phyloP scores from a whole-genome alignment of 805 yeast genomes.

The Metschnikowia koreensis region DNA sequence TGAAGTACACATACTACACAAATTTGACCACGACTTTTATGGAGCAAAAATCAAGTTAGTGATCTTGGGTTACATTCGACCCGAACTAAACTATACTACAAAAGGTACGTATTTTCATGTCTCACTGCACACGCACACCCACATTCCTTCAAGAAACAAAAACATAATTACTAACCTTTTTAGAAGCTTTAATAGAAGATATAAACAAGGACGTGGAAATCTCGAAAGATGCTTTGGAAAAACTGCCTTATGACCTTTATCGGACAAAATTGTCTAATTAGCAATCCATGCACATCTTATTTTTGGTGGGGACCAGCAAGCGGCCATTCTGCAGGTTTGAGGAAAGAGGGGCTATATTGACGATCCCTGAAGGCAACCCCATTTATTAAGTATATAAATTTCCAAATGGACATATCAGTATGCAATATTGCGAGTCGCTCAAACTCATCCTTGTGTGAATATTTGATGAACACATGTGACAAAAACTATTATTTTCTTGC shows the following conservation, averaged over 20 bases:
- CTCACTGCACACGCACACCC: not conserved
- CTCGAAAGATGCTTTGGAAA: conserved; percentile 49
- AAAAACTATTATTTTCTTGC: conserved; percentile 28
- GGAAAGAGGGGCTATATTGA: not conserved
- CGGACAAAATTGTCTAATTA: not conserved
- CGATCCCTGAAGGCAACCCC: not conserved
- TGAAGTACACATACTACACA: conserved; percentile 81
- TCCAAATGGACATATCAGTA: conserved; percentile 7
- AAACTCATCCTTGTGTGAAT: conserved; percentile 16
- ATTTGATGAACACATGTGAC: conserved; percentile 23
- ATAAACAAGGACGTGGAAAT: conserved; percentile 75
- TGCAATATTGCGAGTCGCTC: conserved; percentile 5
- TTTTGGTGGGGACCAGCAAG: not conserved
- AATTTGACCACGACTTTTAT: conserved; percentile 67
- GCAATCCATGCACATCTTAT: not conserved
- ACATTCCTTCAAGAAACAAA: not conserved
- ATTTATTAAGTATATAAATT: not conserved
- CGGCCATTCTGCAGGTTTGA: conserved; percentile 4
- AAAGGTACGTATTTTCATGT: conserved; percentile 31
- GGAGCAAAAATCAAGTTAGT: conserved; percentile 73
- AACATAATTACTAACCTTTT: conserved; percentile 20
- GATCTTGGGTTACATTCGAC: conserved; percentile 86
- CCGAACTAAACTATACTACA: conserved; percentile 83
- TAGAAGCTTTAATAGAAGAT: conserved; percentile 80
- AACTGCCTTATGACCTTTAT: not conserved